These are phyloP conservation scores for Filobasidium wieringae DNA, from an alignment of 768 basidiomycete genomes.

Conservation along the genomic window DNA sequence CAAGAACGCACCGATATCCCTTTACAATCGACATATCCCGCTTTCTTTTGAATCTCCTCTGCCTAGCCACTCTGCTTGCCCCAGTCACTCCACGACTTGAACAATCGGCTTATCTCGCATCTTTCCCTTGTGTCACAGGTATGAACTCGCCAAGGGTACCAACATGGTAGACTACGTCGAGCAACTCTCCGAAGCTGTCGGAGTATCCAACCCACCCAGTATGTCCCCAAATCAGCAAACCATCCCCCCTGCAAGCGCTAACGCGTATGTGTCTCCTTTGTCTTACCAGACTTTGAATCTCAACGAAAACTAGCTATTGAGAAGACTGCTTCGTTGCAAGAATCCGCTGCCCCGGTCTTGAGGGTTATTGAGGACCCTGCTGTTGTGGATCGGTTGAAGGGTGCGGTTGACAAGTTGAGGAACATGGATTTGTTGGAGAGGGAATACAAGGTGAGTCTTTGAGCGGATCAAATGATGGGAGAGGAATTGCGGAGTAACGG, in stretches of 20 bases:
- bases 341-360: slow-evolving; percentile 82
- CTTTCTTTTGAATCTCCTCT: not conserved
- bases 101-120: not conserved
- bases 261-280: too few species aligned
- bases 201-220: too few species aligned
- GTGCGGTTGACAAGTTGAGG: slow-evolving; percentile 81
- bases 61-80: too few species aligned
- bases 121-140: slow-evolving; percentile 33
- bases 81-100: not conserved
- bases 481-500: not conserved
- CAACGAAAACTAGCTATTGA: slow-evolving; percentile 72
- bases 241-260: too few species aligned
- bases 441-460: slow-evolving; percentile 62
- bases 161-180: slow-evolving; percentile 96
- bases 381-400: slow-evolving; percentile 77
- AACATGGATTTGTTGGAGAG: slow-evolving; percentile 89
- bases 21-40: not conserved
- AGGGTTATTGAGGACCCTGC: slow-evolving; percentile 96
- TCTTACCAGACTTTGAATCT: slow-evolving; percentile 60
- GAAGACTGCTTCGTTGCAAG: slow-evolving; percentile 70
- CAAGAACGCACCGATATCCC: too few species aligned
- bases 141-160: slow-evolving; percentile 92
- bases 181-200: slow-evolving; percentile 63
- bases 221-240: too few species aligned
- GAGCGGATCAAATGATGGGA: too few species aligned